Evolutionary conservation across 768 basidiomycete genomes (phyloP).

Genomic region (Pleurotus djamor): DNA sequence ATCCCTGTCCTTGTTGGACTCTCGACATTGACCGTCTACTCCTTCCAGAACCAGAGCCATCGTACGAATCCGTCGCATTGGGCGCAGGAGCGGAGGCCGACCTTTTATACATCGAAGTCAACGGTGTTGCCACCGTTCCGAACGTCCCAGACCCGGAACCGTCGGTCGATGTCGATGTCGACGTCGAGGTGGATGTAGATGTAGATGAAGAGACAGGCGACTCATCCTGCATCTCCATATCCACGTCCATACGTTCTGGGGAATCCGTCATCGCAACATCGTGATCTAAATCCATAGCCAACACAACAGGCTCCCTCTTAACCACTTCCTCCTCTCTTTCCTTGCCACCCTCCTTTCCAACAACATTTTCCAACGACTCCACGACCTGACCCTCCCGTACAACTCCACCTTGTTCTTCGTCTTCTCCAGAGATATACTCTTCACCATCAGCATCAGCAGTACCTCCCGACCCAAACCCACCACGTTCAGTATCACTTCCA

Average conservation of each 20-base stretch:
- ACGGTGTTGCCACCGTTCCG: slow-evolving; percentile 29
- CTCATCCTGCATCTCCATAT: not conserved
- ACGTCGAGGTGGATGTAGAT: not conserved
- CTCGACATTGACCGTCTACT: too few relatives aligned
- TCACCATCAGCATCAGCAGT: slow-evolving; percentile 5
- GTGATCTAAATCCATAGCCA: too few relatives aligned
- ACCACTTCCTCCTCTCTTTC: too few relatives aligned
- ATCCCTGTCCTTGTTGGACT: too few relatives aligned
- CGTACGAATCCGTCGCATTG: not conserved
- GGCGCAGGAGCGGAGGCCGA: slow-evolving; percentile 54
- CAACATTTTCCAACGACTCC: not conserved
- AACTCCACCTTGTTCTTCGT: not conserved
- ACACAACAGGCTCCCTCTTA: too few relatives aligned
- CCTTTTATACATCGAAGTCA: slow-evolving; percentile 67
- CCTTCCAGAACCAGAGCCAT: not conserved
- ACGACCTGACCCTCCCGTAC: not conserved
- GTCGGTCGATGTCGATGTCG: not conserved
- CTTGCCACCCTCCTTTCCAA: too few relatives aligned
- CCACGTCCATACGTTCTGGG: not conserved
- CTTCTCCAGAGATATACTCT: not conserved
- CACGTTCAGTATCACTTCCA: not conserved
- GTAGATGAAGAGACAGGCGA: too few relatives aligned
- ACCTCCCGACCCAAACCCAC: not conserved
- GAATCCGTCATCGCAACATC: too few relatives aligned
- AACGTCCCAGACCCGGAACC: slow-evolving; percentile 4